Conservation (phyloP, 495 filamentous ascomycete species). For the Penicillium fimorum region DNA sequence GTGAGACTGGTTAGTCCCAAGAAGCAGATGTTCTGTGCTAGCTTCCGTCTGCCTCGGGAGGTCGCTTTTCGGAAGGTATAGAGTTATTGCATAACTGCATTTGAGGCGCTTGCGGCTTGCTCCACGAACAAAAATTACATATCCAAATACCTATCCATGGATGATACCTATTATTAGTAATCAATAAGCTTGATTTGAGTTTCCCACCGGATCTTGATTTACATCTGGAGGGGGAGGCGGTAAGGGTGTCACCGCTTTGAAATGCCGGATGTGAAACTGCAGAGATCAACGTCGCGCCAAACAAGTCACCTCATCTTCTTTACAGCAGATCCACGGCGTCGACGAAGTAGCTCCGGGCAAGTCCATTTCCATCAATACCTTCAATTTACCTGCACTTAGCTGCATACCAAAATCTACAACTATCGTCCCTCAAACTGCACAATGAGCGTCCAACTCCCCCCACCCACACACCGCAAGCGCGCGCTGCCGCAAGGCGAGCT, state of each 20-base stretch:
- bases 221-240: constrained; percentile 6
- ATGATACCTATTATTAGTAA: not conserved
- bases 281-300: constrained; percentile 17
- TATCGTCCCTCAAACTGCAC: constrained; percentile 2
- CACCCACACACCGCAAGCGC: constrained; percentile 68
- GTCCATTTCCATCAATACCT: not conserved
- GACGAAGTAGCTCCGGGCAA: not conserved
- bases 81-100: constrained; percentile 13
- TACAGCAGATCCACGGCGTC: not conserved
- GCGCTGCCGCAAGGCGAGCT: constrained; percentile 75
- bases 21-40: constrained; percentile 96
- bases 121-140: constrained; percentile 13
- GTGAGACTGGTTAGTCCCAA: constrained; percentile 87
- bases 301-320: not conserved
- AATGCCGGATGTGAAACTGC: constrained; percentile 20
- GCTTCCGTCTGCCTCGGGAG: constrained; percentile 75
- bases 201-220: not conserved
- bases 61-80: constrained; percentile 65
- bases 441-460: constrained; percentile 45
- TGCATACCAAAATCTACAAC: not conserved
- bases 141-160: constrained; percentile 7
- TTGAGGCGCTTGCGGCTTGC: constrained; percentile 16
- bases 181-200: not conserved
- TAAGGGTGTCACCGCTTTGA: constrained; percentile 24
- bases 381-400: not conserved